Evolutionary conservation across 352 stramenopile genomes (phyloP), one percentile per base, ranked within the genome.

Genomic region (Globisporangium mamillatum): DNA sequence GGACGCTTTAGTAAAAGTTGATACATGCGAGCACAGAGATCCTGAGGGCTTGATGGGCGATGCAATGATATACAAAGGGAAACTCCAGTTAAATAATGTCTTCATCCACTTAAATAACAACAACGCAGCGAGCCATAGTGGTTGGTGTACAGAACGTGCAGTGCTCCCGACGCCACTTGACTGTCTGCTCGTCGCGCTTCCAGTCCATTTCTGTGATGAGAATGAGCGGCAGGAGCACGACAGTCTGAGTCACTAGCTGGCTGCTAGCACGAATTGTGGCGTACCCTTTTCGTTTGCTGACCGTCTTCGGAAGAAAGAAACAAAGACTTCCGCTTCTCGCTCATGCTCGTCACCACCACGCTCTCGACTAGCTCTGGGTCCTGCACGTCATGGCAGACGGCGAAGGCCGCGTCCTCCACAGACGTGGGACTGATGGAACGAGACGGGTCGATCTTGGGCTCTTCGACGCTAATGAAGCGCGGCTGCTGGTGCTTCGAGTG

Each of bases 391-490:
- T 61, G 56, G 7, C 29, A 44, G 20, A 27, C 29, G 7, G 20
- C 20, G 29, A 61, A 36, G 18, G 20, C 56, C 29, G 56, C 44
- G 20, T 80, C 76, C 1, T 83, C 76, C 12, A 81, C 74, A 18
- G 67, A 74, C 25, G 76, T 83, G 2, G 76, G 76, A 66, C 76
- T 83, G 57, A 79, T 74, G 34, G 76, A 75, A 9, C 76, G 71
- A 4, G 68, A 76, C 3, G 64, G n/a, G 60, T 79, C 69, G 8
- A 60, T 63, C 64, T 81, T 83, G 65, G 58, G 60, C n/a, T 75
- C 71, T 38, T 82, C 76, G 10, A 82, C 74, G 20, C 74, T 83
- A 24, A 81, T 65, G 60, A 81, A 83, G 34, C 72, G 74, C 18
- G 67, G 50, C 53, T 67, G 67, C 20, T 72, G 46, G 44, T 75